Percentiles rank a stretch among this genome's conserved stretches.
Conservation (phyloP, 2,329 filamentous ascomycete genomes). For the Eutypella sp. region DNA sequence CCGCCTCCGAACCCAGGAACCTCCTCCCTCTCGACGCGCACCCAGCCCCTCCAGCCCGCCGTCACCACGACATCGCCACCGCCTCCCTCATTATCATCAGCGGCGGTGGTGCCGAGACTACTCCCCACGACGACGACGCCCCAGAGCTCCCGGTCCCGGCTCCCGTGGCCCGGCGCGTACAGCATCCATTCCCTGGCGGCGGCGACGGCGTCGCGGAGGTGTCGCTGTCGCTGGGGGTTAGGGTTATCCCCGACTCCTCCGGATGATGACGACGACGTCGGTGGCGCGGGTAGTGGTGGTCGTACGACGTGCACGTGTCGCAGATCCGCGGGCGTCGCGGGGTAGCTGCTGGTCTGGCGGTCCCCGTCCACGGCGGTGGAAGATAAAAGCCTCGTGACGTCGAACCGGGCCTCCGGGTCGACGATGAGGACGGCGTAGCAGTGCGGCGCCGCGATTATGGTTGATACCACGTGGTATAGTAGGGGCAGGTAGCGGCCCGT, state of each 20-base stretch:
- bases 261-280: neutral
- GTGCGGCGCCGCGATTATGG: conserved; percentile 43
- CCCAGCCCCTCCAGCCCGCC: conserved; percentile 46
- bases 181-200: conserved; percentile 44
- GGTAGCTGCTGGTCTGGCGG: conserved; percentile 9
- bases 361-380: no score
- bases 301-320: conserved; percentile 48
- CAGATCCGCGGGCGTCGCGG: conserved; percentile 31
- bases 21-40: conserved; percentile 42
- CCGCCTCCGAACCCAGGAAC: conserved; percentile 34
- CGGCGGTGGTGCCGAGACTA: conserved; percentile 27
- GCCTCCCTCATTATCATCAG: conserved; percentile 1
- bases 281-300: conserved; percentile 26
- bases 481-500: conserved; percentile 50
- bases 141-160: conserved; percentile 48
- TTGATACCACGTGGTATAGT: conserved; percentile 50
- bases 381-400: conserved; percentile 43
- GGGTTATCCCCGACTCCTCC: no score
- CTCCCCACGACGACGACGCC: conserved; percentile 51
- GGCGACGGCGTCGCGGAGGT: conserved; percentile 31
- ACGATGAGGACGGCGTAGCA: conserved; percentile 47
- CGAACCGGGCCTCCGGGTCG: conserved; percentile 52
- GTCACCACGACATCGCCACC: conserved; percentile 25
- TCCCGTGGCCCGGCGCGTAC: conserved; percentile 38
- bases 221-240: neutral